Evolutionary conservation across 805 yeast genomes (phyloP).

Genomic region (Saccharomycopsis babjevae): DNA sequence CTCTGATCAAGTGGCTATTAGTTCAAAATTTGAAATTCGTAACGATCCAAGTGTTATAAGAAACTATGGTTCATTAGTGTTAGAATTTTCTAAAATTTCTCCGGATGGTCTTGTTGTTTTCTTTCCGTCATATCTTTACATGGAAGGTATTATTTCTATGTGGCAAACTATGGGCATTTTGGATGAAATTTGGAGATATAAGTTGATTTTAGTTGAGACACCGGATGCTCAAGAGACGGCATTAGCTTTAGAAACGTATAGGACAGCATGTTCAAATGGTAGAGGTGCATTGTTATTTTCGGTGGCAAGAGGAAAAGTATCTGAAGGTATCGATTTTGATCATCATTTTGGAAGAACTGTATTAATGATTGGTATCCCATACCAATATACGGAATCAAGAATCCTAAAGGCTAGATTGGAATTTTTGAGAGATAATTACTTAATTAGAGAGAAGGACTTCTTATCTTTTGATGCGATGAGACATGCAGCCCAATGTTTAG

Average conservation of each 20-base stretch:
- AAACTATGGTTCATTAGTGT: slow-evolving; percentile 85
- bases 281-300: slow-evolving; percentile 93
- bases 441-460: slow-evolving; percentile 88
- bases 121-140: slow-evolving; percentile 92
- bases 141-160: slow-evolving; percentile 96
- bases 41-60: slow-evolving; percentile 97
- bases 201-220: slow-evolving; percentile 88
- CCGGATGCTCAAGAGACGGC: slow-evolving; percentile 99
- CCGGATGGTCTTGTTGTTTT: slow-evolving; percentile 98
- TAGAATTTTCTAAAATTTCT: slow-evolving; percentile 88
- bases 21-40: slow-evolving; percentile 92
- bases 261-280: slow-evolving; percentile 95
- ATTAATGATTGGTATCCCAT: slow-evolving; percentile 97
- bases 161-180: slow-evolving; percentile 98
- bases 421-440: slow-evolving; percentile 84
- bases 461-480: slow-evolving; percentile 98
- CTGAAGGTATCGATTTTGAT: slow-evolving; percentile 98
- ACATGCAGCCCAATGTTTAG: slow-evolving; percentile 98
- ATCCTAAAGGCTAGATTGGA: slow-evolving; percentile 91
- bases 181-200: slow-evolving; percentile 98
- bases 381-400: slow-evolving; percentile 96
- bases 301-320: slow-evolving; percentile 98
- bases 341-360: slow-evolving; percentile 98
- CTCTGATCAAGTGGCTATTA: slow-evolving; percentile 93
- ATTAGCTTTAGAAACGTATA: slow-evolving; percentile 85